These are phyloP conservation scores for Naganishia onofrii DNA, from an alignment of 768 basidiomycete genomes.

Conservation along the genomic window DNA sequence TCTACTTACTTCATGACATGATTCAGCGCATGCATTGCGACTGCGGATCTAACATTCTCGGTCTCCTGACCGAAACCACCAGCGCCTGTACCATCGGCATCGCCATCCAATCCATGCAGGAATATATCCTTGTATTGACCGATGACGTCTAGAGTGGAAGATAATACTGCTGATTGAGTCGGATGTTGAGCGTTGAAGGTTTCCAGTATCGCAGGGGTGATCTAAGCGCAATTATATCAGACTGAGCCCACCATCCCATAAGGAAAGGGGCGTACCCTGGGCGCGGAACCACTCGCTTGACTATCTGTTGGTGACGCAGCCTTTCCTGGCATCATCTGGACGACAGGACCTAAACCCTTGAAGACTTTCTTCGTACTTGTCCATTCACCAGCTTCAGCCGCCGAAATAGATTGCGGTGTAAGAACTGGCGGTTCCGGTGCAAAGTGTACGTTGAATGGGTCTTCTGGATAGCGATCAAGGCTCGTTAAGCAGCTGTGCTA, in stretches of 20 bases:
- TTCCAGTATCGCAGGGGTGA: conserved; percentile 54
- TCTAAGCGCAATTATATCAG: conserved; percentile 31
- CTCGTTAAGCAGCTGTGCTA: too few species aligned
- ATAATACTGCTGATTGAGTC: conserved; percentile 23
- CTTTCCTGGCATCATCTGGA: conserved; percentile 48
- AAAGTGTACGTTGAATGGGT: conserved; percentile 73
- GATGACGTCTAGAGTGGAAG: conserved; percentile 58
- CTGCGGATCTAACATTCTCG: conserved; percentile 64
- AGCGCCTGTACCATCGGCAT: conserved; percentile 51
- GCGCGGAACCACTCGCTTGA: conserved; percentile 1
- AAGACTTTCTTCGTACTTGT: conserved; percentile 56
- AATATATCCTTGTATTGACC: conserved; percentile 72
- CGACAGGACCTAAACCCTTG: conserved; percentile 63
- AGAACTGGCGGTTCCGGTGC: conserved; percentile 59
- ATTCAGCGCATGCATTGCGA: conserved; percentile 76
- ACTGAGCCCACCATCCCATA: not conserved
- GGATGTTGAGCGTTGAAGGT: conserved; percentile 57
- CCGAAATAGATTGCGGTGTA: conserved; percentile 53
- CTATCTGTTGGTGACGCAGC: not conserved
- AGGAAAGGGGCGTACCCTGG: conserved; percentile 2
- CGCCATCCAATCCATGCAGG: conserved; percentile 64
- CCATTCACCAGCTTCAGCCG: conserved; percentile 65
- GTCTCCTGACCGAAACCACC: conserved; percentile 54
- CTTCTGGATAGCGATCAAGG: conserved; percentile 36
- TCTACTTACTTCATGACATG: conserved; percentile 79